Evolutionary conservation across 805 yeast genomes (phyloP), one percentile per base, ranked within the genome.

Genomic region (Kregervanrija fluxuum): DNA sequence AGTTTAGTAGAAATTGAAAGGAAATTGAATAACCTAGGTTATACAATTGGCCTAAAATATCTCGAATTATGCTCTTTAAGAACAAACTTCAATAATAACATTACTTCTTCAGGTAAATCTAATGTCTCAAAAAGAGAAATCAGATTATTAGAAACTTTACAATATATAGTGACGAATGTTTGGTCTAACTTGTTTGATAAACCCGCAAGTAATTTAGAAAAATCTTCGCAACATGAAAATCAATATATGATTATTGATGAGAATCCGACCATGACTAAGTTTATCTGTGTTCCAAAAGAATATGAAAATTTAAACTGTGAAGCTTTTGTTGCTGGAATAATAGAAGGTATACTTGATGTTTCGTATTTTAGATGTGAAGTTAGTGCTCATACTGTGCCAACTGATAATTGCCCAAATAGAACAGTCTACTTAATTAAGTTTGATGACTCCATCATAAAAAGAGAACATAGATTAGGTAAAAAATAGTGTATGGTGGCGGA

Each of bases 301-400:
- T 79, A 82, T 57, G 80, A 85, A 10, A 80, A 80, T 49, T 70
- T 87, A 55, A 85, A 84, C 57, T 85, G 93, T 56, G 80, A 83
- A 12, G 90, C 95, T 0, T 85, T 84, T 57, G 77, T 82, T 1
- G 95, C 95, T 0, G 96, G 96, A 0, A 73, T 88, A 12, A 72
- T 87, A 35, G 95, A 88, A 60, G 95, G 95, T 0, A 80, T 87
- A 1, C 66, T 88, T 46, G 93, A 85, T 54, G 70, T 83, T 4
- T 70, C 86, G 2, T 80, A 79, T 50, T 86, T 86, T 57, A 79
- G 74, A 44, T 89, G 91, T 11, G 70, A 67, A 38, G 95, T 88
- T 8, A 77, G 85, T n/a, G 95, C 96, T 1, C 95, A 88, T 56
- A 73, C 82, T 0, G 86, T 81, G 13, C 84, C 85, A 1, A 62